Base-by-base conservation (phyloP, 306 rosid genomes). In the Rosa lucieae region DNA sequence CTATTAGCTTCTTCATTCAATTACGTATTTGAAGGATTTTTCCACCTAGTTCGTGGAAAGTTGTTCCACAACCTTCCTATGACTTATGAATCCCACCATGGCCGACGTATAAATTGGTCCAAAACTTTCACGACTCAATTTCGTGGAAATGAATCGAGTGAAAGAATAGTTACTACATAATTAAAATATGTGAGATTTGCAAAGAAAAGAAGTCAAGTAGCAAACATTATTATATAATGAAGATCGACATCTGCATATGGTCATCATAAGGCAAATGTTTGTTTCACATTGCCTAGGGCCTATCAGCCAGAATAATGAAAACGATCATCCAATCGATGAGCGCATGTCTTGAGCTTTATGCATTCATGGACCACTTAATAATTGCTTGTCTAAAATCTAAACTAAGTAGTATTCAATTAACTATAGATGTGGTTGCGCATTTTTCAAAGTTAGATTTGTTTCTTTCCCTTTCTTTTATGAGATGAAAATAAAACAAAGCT, bases 281-380 rank as follows among this genome's bases (percentile, higher is more conserved):
- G 46, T 67, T 67, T 67, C 48, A 37, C 48, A 40, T 40, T 70
- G 77, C 58, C 49, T 51, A 48, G 73, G 63, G 40, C 70, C 69
- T 51, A 52, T 37, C 68, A 40, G 29, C 58, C 49, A 10, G 48
- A 43, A 26, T 70, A 67, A 80, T 44, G 87, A 79, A 76, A 80
- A 80, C 61, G 73, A 79, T 76, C 78, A 75, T 66, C 66, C 73
- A 56, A 66, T 80, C 77, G 73, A 67, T 56, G 39, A 71, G 61
- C 37, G 52, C 81, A 47, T 47, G 20, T 14, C 72, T 74, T 78
- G 39, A 62, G 43, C 44, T 74, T 56, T 17, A 56, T 73, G 18
- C 20, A 56, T 21, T 2, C 70, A 23, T 61, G 75, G 79, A 77
- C 77, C 70, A 76, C 78, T 52, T 65, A 70, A 79, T 35, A 70